These are phyloP conservation scores for Chlorella sorokiniana DNA, from an alignment of 139 green algal genomes.

Conservation along the genomic window DNA sequence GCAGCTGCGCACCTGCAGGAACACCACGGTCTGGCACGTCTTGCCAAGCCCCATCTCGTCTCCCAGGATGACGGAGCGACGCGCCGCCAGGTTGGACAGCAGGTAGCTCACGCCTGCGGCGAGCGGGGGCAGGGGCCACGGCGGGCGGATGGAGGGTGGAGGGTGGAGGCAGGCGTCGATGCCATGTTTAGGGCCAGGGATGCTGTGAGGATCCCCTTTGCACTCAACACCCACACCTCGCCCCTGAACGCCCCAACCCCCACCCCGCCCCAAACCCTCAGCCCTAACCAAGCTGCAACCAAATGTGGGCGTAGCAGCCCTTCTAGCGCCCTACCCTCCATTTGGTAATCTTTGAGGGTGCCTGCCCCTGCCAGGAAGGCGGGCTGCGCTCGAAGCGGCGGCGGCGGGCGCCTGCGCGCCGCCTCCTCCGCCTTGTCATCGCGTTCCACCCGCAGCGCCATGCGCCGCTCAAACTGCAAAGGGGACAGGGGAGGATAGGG, in stretches of 20 bases:
- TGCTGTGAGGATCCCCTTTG: too few relatives aligned
- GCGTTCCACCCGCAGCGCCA: slow-evolving; percentile 11
- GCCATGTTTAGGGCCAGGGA: too few relatives aligned
- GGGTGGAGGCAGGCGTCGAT: background rate
- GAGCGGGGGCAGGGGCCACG: background rate
- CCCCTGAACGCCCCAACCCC: too few relatives aligned
- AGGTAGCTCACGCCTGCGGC: slow-evolving; percentile 33
- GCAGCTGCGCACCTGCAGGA: slow-evolving; percentile 21
- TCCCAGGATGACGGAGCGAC: slow-evolving; percentile 73
- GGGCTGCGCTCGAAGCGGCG: background rate
- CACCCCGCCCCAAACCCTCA: too few relatives aligned
- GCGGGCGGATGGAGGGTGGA: background rate
- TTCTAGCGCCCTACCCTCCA: slow-evolving; percentile 14
- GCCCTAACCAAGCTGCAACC: too few relatives aligned
- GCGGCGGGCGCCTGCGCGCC: background rate
- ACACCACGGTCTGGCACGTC: slow-evolving; percentile 38
- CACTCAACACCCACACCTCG: too few relatives aligned
- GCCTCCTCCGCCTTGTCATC: background rate
- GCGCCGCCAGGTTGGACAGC: slow-evolving; percentile 66
- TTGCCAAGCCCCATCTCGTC: slow-evolving; percentile 85
- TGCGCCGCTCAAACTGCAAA: slow-evolving; percentile 28
- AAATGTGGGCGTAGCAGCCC: too few relatives aligned
- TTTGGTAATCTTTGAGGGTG: slow-evolving; percentile 35
- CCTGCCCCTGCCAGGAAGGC: background rate
- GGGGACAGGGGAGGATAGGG: background rate